Evolutionary conservation across 768 basidiomycete species (phyloP).

Genomic region (Hypsizygus marmoreus): DNA sequence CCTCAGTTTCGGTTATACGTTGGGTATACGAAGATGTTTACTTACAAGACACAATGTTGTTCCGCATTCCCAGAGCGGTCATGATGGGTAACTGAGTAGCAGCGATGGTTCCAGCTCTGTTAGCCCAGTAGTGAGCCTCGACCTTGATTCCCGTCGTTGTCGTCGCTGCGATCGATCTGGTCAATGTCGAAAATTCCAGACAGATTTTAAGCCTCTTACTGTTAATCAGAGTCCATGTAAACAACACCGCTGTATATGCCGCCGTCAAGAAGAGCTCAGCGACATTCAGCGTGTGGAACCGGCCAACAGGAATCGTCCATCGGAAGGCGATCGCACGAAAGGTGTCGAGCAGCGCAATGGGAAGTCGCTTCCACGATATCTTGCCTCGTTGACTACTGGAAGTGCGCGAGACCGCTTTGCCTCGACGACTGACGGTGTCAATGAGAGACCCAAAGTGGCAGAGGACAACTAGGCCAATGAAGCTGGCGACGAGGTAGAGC

Average conservation of each 20-base stretch:
- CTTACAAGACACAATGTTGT: conserved; percentile 50
- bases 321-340: conserved; percentile 22
- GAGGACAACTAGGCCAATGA: no score
- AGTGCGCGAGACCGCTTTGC: no score
- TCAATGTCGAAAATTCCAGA: neutral
- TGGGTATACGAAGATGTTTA: neutral
- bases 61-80: conserved; percentile 54
- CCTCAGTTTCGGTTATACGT: neutral
- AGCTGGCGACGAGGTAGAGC: no score
- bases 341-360: conserved; percentile 12
- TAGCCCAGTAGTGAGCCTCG: conserved; percentile 40
- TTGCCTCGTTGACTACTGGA: no score
- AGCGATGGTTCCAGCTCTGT: conserved; percentile 45
- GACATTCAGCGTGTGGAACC: conserved; percentile 31
- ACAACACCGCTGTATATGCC: conserved; percentile 33
- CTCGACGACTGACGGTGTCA: no score
- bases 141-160: conserved; percentile 31
- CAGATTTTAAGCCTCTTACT: conserved; percentile 32
- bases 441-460: no score
- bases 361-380: no score
- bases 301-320: conserved; percentile 27
- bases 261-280: conserved; percentile 37
- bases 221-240: conserved; percentile 36
- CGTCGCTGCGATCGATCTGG: conserved; percentile 32
- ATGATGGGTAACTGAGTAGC: conserved; percentile 55